Conservation (phyloP, 1,139 yeast species). For the Zygosaccharomyces pseudobailii region DNA sequence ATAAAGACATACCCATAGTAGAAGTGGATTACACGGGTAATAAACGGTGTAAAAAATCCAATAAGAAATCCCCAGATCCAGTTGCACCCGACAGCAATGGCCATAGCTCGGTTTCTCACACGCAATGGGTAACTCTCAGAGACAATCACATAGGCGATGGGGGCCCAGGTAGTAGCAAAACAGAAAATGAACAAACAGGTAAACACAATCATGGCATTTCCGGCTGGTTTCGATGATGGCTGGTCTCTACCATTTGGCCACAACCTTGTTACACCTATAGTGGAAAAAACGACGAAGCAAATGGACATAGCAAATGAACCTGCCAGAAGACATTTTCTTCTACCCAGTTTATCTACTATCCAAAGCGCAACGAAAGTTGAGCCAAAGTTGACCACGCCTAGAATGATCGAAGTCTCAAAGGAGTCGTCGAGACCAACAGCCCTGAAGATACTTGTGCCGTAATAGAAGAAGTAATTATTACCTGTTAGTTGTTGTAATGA, state of each 20-base stretch:
- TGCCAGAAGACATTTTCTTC: constrained; percentile 58
- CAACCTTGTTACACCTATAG: constrained; percentile 61
- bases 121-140: constrained; percentile 78
- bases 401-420: constrained; percentile 68
- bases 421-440: constrained; percentile 74
- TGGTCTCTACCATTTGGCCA: constrained; percentile 59
- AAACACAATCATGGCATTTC: constrained; percentile 73
- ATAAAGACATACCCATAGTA: constrained; percentile 70
- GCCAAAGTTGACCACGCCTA: constrained; percentile 74
- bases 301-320: constrained; percentile 64
- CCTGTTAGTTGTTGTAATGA: constrained; percentile 76
- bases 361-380: constrained; percentile 67
- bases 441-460: constrained; percentile 70
- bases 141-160: constrained; percentile 67
- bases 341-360: constrained; percentile 64
- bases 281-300: constrained; percentile 62
- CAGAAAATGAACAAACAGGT: constrained; percentile 75
- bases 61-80: constrained; percentile 79
- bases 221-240: constrained; percentile 47
- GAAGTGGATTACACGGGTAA: constrained; percentile 42
- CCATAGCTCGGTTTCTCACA: constrained; percentile 74
- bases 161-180: constrained; percentile 87
- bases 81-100: constrained; percentile 66
- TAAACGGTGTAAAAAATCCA: constrained; percentile 72
- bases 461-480: constrained; percentile 77